A percentile compares a stretch with the other conserved stretches of the same genome.
These are phyloP conservation scores for Apiotrichum brassicae DNA, from an alignment of 1,284 basidiomycete genomes.

Conservation along the genomic window DNA sequence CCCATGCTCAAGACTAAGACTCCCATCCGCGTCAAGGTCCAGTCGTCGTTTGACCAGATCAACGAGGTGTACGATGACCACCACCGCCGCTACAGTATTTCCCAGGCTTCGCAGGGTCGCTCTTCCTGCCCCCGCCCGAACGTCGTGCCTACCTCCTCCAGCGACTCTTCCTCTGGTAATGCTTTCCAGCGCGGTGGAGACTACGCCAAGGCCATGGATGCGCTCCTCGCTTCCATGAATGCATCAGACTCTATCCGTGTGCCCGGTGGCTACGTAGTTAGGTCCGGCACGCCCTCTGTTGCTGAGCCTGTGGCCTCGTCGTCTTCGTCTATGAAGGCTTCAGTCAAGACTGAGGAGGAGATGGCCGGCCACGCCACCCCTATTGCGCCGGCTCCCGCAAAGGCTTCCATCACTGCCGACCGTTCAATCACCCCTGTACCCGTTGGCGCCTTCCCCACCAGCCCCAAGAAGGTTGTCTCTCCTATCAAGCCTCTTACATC, in stretches of 20 bases:
- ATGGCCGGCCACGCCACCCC: slow-evolving; percentile 2
- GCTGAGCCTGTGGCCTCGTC: not conserved
- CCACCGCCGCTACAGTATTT: slow-evolving; percentile 9
- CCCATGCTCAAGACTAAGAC: slow-evolving; percentile 70
- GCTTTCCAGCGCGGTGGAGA: slow-evolving; percentile 9
- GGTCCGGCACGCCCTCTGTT: not conserved
- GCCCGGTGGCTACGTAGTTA: slow-evolving; percentile 5
- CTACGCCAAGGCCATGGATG: slow-evolving; percentile 14
- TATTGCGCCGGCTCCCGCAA: not conserved
- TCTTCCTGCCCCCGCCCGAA: not conserved
- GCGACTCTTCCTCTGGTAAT: not conserved
- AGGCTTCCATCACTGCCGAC: not conserved
- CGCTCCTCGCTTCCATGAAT: slow-evolving; percentile 5
- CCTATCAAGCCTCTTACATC: not conserved
- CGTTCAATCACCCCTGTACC: slow-evolving; percentile 5
- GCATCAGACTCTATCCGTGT: slow-evolving; percentile 2
- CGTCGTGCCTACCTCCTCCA: not conserved
- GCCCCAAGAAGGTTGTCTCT: not conserved
- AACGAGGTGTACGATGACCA: slow-evolving; percentile 19
- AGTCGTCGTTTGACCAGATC: slow-evolving; percentile 22
- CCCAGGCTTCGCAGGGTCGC: not conserved
- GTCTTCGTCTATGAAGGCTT: not conserved
- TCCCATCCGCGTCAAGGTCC: slow-evolving; percentile 33
- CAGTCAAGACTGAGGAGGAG: slow-evolving; percentile 12
- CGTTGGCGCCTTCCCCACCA: slow-evolving; percentile 5